phyloP scores from a whole-genome alignment of 164 flowering plant genomes.

The Houttuynia cordata region DNA sequence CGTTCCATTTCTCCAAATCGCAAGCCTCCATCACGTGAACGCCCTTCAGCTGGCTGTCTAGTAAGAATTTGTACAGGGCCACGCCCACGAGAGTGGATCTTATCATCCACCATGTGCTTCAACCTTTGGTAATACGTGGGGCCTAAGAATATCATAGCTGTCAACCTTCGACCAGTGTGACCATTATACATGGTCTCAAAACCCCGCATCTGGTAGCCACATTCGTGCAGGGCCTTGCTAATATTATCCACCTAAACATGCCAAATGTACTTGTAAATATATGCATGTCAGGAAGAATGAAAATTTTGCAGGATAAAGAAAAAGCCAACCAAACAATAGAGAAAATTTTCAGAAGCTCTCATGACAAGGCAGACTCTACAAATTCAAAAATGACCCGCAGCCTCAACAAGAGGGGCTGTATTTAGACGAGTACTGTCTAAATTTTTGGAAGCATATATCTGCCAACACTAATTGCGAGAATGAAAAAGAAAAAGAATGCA shows the following conservation, averaged over 20 bases:
- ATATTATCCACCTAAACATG: conserved; percentile 71
- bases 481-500: too few species aligned
- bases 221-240: conserved; percentile 88
- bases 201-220: conserved; percentile 99
- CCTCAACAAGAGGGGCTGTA: too few species aligned
- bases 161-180: conserved; percentile 74
- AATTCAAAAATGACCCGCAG: too few species aligned
- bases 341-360: too few species aligned
- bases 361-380: too few species aligned
- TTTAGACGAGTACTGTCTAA: too few species aligned
- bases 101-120: conserved; percentile 98
- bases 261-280: neutral
- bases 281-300: too few species aligned
- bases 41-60: conserved; percentile 95
- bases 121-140: conserved; percentile 92
- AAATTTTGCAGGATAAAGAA: too few species aligned
- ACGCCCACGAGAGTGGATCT: conserved; percentile 92
- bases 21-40: conserved; percentile 93
- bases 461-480: neutral
- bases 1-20: conserved; percentile 98
- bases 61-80: conserved; percentile 96
- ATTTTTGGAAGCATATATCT: too few species aligned
- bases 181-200: conserved; percentile 98
- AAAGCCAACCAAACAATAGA: too few species aligned
- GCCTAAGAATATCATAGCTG: conserved; percentile 89